These are phyloP conservation scores for Aspergillus ibericus DNA, from an alignment of 2,329 filamentous ascomycete species.

Conservation along the genomic window DNA sequence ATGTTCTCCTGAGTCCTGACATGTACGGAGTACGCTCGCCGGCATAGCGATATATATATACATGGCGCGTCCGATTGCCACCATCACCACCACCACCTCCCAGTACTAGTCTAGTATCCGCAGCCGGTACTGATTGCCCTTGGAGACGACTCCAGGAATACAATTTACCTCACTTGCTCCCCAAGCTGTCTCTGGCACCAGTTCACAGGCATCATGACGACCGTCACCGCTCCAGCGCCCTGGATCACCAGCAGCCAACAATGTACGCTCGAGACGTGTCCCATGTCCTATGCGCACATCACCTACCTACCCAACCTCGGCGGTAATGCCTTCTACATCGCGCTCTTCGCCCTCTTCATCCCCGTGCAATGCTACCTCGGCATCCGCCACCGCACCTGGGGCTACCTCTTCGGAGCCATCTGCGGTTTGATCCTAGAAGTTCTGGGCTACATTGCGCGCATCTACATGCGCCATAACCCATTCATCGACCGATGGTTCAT, in stretches of 20 bases:
- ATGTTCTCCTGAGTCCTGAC: no score
- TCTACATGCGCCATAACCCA: conserved; percentile 1
- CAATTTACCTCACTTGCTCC: no score
- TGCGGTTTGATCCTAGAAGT: background rate
- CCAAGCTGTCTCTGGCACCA: no score
- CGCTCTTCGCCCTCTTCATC: background rate
- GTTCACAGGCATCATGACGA: background rate
- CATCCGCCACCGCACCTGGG: background rate
- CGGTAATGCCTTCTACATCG: background rate
- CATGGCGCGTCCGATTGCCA: no score
- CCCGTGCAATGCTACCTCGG: background rate
- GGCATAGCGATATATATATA: no score
- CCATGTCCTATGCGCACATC: background rate
- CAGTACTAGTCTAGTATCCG: no score
- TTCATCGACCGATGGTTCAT: conserved; percentile 5
- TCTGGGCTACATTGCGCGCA: background rate
- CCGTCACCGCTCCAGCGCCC: background rate
- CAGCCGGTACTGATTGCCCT: no score
- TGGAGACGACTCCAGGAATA: no score
- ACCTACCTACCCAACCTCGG: conserved; percentile 1
- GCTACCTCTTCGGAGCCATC: background rate
- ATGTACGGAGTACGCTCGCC: no score
- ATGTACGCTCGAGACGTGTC: background rate
- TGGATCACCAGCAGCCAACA: conserved; percentile 1
- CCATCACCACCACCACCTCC: no score